These are phyloP conservation scores for Plectosphaerella sp. DNA, from an alignment of 2,329 filamentous ascomycete species.

Conservation along the genomic window DNA sequence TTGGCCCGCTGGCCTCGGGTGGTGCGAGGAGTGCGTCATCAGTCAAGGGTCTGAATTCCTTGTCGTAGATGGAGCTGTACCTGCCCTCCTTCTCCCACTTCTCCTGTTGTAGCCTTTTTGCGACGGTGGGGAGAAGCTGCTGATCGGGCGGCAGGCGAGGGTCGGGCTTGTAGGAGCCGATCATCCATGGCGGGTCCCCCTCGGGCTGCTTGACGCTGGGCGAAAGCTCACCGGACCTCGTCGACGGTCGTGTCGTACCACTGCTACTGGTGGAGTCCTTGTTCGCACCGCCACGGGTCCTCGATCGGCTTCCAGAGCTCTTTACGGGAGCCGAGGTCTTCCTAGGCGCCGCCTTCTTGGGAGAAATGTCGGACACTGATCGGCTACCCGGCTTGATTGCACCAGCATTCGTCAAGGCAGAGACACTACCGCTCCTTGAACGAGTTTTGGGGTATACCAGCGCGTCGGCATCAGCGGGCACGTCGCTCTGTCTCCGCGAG, in stretches of 20 bases:
- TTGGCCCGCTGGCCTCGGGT: constrained; percentile 27
- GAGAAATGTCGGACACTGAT: constrained; percentile 44
- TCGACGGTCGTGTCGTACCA: constrained; percentile 54
- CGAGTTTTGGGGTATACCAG: constrained; percentile 59
- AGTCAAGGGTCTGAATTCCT: constrained; percentile 79
- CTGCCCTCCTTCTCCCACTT: constrained; percentile 92
- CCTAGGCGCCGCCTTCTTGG: constrained; percentile 43
- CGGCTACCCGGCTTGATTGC: constrained; percentile 28
- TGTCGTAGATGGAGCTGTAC: constrained; percentile 80
- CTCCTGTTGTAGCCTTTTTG: constrained; percentile 85
- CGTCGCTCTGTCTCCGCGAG: constrained; percentile 55
- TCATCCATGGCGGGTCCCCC: constrained; percentile 93
- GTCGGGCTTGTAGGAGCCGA: constrained; percentile 92
- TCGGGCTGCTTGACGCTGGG: constrained; percentile 65
- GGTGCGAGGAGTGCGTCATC: constrained; percentile 51
- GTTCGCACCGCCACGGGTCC: constrained; percentile 55
- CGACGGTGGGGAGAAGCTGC: constrained; percentile 91
- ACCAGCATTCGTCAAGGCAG: constrained; percentile 46
- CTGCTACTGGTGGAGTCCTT: constrained; percentile 40
- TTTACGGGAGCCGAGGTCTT: constrained; percentile 40
- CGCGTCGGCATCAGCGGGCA: constrained; percentile 46
- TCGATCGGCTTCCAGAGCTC: constrained; percentile 47
- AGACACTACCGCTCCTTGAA: constrained; percentile 65
- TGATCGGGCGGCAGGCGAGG: constrained; percentile 91
- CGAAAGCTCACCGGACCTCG: constrained; percentile 54